Conservation (phyloP, 2,329 filamentous ascomycete species). For the Elsinoe ampelina region DNA sequence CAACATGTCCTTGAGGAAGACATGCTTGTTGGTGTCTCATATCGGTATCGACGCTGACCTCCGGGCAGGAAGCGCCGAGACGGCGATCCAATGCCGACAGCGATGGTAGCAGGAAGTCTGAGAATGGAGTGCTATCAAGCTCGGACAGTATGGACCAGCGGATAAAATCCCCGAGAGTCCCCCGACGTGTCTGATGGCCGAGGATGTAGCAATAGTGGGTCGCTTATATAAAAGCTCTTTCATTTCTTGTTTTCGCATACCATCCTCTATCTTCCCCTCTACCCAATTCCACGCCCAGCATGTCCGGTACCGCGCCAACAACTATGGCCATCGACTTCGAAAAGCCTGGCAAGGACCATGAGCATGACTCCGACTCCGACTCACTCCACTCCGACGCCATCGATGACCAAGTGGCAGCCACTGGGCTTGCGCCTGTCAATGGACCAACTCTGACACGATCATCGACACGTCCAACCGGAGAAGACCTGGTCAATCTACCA, state of each 20-base stretch:
- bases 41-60: too few relatives aligned
- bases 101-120: too few relatives aligned
- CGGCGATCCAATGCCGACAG: too few relatives aligned
- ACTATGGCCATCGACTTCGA: neutral
- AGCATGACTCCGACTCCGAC: constrained; percentile 1
- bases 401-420: neutral
- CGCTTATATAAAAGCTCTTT: too few relatives aligned
- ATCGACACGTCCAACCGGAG: neutral
- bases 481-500: constrained; percentile 18
- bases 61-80: too few relatives aligned
- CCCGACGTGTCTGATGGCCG: neutral
- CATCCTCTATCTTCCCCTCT: too few relatives aligned
- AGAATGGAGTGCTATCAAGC: neutral
- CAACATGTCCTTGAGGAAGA: too few relatives aligned
- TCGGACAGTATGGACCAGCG: neutral
- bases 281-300: neutral
- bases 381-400: neutral
- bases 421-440: neutral
- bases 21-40: too few relatives aligned
- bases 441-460: neutral
- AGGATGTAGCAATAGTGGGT: neutral
- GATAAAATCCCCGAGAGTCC: neutral
- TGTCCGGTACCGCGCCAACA: neutral
- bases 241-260: too few relatives aligned
- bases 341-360: neutral